phyloP scores from a whole-genome alignment of 805 yeast genomes.

The Wickerhamomyces queroliae region DNA sequence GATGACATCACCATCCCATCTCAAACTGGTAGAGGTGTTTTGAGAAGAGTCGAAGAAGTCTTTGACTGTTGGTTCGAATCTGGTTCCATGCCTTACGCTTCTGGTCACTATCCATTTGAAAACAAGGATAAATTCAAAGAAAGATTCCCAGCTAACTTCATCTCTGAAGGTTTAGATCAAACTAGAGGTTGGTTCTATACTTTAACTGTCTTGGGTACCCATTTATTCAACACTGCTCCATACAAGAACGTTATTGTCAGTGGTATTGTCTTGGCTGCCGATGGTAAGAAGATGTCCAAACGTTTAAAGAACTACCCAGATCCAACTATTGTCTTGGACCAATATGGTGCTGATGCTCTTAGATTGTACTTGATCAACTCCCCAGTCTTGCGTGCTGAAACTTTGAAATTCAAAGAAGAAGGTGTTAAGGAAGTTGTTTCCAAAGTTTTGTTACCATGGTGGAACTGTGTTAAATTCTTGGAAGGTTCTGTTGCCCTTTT shows the following conservation, averaged over 20 bases:
- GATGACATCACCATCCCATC: constrained; percentile 94
- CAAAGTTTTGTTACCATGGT: constrained; percentile 96
- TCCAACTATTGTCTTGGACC: constrained; percentile 73
- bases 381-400: constrained; percentile 95
- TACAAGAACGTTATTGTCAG: constrained; percentile 92
- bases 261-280: constrained; percentile 95
- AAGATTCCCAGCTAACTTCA: constrained; percentile 95
- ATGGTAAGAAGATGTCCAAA: constrained; percentile 99
- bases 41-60: constrained; percentile 93
- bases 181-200: constrained; percentile 99
- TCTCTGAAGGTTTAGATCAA: constrained; percentile 98
- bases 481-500: constrained; percentile 88
- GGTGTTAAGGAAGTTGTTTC: constrained; percentile 98
- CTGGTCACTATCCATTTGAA: constrained; percentile 96
- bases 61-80: constrained; percentile 99
- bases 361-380: constrained; percentile 95
- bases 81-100: constrained; percentile 98
- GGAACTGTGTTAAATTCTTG: constrained; percentile 94
- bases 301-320: constrained; percentile 97
- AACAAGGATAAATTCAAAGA: constrained; percentile 59
- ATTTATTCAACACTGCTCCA: constrained; percentile 87
- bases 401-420: constrained; percentile 95
- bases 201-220: constrained; percentile 91
- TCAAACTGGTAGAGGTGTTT: constrained; percentile 75
- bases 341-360: constrained; percentile 97